phyloP scores from a whole-genome alignment of 2,329 filamentous ascomycete species.

The Neonectria hederae region DNA sequence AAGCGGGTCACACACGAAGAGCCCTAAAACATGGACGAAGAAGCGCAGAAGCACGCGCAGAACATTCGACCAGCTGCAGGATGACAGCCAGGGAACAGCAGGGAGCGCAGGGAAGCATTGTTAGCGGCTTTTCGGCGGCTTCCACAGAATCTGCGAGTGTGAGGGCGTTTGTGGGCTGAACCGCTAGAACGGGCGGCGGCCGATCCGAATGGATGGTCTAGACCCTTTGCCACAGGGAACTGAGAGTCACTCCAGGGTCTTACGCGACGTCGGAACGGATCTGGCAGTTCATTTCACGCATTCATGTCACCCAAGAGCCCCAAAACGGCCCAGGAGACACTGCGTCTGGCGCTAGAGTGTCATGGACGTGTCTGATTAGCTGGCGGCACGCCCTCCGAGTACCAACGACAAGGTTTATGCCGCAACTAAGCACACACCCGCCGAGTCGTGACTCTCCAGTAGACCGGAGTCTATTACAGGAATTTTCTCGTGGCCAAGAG shows the following conservation, averaged over 20 bases:
- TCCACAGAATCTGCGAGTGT: background rate
- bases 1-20: conserved; percentile 1
- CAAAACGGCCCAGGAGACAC: background rate
- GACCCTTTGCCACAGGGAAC: background rate
- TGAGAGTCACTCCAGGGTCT: background rate
- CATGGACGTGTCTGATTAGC: conserved; percentile 9
- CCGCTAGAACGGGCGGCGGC: background rate
- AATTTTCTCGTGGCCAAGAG: conserved; percentile 20
- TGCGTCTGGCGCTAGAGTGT: conserved; percentile 2
- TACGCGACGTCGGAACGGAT: conserved; percentile 10
- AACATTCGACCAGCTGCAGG: conserved; percentile 37
- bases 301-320: background rate
- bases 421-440: conserved; percentile 27
- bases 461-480: conserved; percentile 23
- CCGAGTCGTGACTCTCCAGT: conserved; percentile 31
- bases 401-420: conserved; percentile 36
- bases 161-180: background rate
- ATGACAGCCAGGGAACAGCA: background rate
- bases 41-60: conserved; percentile 29
- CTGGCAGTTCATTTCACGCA: conserved; percentile 8
- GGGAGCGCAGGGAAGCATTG: background rate
- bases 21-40: conserved; percentile 8
- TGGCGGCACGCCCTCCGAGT: conserved; percentile 8
- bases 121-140: conserved; percentile 5
- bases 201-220: background rate